Base-by-base conservation (phyloP, 495 filamentous ascomycete species). In the Xylaria sp. region DNA sequence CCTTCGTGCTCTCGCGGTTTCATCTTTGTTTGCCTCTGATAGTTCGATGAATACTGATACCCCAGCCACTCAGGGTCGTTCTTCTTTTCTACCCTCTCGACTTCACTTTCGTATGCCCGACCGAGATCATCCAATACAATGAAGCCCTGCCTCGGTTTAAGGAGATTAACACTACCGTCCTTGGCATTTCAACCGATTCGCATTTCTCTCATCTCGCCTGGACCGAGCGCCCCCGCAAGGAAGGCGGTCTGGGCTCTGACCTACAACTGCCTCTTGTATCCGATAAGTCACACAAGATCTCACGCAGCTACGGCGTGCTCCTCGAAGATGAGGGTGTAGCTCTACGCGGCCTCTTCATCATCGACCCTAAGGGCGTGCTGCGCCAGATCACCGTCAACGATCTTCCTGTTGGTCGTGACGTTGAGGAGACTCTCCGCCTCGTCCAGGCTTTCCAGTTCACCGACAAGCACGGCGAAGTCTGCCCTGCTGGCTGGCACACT, bases 341-440 rank as follows among this genome's bases (percentile, higher is more conserved):
- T 53, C 83, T 88, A 41, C 78, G 87, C 15, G 87, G 86, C n/a
- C 79, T 88, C 40, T 89, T 89, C 80, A 80, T 89, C 72, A 89
- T 89, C 73, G 87, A 89, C 74, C 87, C 87, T 31, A 83, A 85
- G 75, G 86, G 85, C 40, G 76, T 84, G 7, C 75, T 89, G 7
- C 77, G 88, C 50, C 84, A 88, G 84, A 88, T 88, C 72, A 88
- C 87, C 67, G 82, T 89, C 79, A 88, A 89, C 80, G 87, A 89
- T 72, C 79, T 87, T 11, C 85, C 86, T 46, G 88, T 89, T 67
- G 87, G 87, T 58, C 87, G 87, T 73, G 81, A 83, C 44, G 87
- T 89, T 48, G 85, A 89, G 74, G 87, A 89, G 76, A 83, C 84
- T 19, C 82, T 88, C 67, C 88, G 87, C 64, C 82, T 89, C 41